Evolutionary conservation across 768 basidiomycete species (phyloP).

Genomic region (Lanmaoa rubissima): DNA sequence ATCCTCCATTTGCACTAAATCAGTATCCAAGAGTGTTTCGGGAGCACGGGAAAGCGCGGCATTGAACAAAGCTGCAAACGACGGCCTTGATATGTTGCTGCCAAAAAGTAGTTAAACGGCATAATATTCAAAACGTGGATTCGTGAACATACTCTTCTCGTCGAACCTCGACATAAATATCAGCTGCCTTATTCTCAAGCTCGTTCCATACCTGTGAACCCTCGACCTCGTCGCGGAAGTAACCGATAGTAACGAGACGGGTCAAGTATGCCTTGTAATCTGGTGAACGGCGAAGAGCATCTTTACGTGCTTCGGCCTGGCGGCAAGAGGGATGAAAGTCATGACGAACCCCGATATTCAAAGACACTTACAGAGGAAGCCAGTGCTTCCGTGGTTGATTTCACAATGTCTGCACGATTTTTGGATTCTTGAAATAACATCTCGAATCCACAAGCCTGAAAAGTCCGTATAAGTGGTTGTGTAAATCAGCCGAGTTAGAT

Average conservation of each 20-base stretch:
- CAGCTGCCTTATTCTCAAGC: constrained; percentile 68
- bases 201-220: constrained; percentile 76
- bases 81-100: constrained; percentile 61
- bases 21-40: constrained; percentile 20
- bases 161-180: constrained; percentile 60
- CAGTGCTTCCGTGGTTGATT: constrained; percentile 35
- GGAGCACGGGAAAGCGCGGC: constrained; percentile 50
- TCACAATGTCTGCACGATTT: constrained; percentile 44
- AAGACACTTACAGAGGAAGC: constrained; percentile 47
- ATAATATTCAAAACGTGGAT: not conserved
- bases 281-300: constrained; percentile 61
- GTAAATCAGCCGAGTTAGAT: not conserved
- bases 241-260: constrained; percentile 61
- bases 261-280: constrained; percentile 73
- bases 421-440: constrained; percentile 91
- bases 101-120: not conserved
- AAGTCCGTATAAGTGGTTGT: not conserved
- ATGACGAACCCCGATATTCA: not conserved
- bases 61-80: constrained; percentile 76
- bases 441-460: constrained; percentile 91
- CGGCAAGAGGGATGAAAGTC: not conserved
- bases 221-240: constrained; percentile 75
- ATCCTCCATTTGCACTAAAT: too few relatives aligned
- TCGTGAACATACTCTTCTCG: constrained; percentile 59
- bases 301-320: constrained; percentile 64